Evolutionary conservation across 2,329 filamentous ascomycete genomes (phyloP), one percentile per base, ranked within the genome.

Genomic region (Fusarium euwallaceae): DNA sequence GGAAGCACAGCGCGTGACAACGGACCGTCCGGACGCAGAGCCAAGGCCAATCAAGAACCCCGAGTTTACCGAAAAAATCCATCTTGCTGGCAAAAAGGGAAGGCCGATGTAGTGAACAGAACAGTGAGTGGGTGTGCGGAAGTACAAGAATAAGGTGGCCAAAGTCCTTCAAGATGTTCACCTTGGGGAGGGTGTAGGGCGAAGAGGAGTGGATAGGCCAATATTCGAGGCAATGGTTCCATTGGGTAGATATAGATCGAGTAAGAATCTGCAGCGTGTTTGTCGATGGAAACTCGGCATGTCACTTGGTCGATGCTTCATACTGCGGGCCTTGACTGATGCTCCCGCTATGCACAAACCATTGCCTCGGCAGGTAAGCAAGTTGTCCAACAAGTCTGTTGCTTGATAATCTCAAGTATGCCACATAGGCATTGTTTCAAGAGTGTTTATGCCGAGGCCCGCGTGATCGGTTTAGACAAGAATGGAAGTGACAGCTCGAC

Each of bases 41-140:
- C 6, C 41, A 65, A 68, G 29, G 34, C 79, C 78, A 80, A 81
- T 80, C 69, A 79, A 68, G 17, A 56, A 55, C 64, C 73, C 64
- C 72, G 45, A 61, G 43, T 70, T 77, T 75, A 80, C 80, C 80
- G 79, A 73, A 73, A 59, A 70, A 75, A 29, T 74, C 70, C 65
- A 70, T 32, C 36, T 61, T n/a, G 39, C 34, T 58, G 62, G 55
- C 36, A 16, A 48, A 56, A 59, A 16, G 22, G 16, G 24, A 27
- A 67, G 43, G 27, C 60, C 8, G 61, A 72, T 39, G 51, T 61
- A 58, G 36, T 8, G 63, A n/a, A 20, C 61, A 62, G 37, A 34
- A 32, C 29, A 32, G 64, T 64, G 69, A 61, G 69, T 66, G 74
- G 61, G 69, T 64, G 69, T 68, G 51, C 10, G 51, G 66, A 69